Percentiles rank a stretch among this genome's conserved stretches.
phyloP scores from a whole-genome alignment of 805 yeast species.

The Limtongozyma cylindracea region DNA sequence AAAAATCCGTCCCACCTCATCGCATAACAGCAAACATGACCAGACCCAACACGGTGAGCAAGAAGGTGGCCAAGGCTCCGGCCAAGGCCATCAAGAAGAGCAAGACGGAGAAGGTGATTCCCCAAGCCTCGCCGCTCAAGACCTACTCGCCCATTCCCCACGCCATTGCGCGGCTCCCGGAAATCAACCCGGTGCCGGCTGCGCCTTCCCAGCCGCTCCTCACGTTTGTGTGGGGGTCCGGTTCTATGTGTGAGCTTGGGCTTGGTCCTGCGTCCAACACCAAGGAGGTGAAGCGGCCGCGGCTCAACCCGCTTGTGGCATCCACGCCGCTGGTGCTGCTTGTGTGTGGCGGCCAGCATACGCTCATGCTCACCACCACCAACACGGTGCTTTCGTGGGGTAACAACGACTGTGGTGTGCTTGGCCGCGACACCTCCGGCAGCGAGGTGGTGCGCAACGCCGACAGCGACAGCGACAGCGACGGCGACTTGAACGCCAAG shows the following conservation, averaged over 20 bases:
- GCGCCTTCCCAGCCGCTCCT: conserved; percentile 30
- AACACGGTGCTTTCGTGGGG: conserved; percentile 98
- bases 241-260: conserved; percentile 94
- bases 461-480: conserved; percentile 36
- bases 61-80: too few relatives aligned
- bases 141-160: too few relatives aligned
- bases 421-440: conserved; percentile 75
- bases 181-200: too few relatives aligned
- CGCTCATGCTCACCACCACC: conserved; percentile 50
- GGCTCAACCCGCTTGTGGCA: conserved; percentile 65
- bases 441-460: conserved; percentile 9
- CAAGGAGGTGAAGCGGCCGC: conserved; percentile 87
- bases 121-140: too few relatives aligned
- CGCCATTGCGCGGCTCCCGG: too few relatives aligned
- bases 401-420: conserved; percentile 72
- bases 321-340: conserved; percentile 51
- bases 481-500: conserved; percentile 65
- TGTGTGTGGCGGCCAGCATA: conserved; percentile 94
- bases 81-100: too few relatives aligned
- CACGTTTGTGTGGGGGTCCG: conserved; percentile 87
- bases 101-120: too few relatives aligned
- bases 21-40: too few relatives aligned
- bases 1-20: too few relatives aligned
- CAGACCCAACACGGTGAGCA: too few relatives aligned
- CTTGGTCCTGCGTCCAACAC: conserved; percentile 86